Conservation (phyloP, 2,329 filamentous ascomycete species). For the Talaromyces sp. region DNA sequence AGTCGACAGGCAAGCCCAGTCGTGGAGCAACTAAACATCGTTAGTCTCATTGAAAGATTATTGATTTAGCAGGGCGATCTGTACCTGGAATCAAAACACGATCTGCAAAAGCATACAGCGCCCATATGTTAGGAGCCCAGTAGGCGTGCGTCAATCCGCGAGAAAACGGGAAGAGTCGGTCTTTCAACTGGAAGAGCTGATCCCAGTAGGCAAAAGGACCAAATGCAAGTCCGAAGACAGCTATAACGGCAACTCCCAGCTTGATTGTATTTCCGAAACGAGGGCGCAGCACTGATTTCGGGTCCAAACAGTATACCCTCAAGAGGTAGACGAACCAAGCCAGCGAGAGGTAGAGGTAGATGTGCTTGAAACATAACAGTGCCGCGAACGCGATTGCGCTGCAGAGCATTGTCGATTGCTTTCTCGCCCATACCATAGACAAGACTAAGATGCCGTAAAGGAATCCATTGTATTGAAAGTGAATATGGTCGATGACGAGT, state of each 20-base stretch:
- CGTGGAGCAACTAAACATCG: constrained; percentile 69
- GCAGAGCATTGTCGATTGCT: constrained; percentile 68
- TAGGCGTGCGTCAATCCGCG: constrained; percentile 94
- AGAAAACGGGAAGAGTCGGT: constrained; percentile 88
- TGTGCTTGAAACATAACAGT: constrained; percentile 93
- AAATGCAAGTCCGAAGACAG: constrained; percentile 76
- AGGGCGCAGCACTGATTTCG: constrained; percentile 72
- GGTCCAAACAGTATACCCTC: constrained; percentile 81
- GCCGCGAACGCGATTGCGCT: constrained; percentile 82
- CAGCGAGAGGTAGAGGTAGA: constrained; percentile 92
- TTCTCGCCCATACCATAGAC: constrained; percentile 79
- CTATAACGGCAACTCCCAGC: constrained; percentile 69
- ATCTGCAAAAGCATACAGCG: constrained; percentile 90
- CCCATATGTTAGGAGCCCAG: constrained; percentile 97
- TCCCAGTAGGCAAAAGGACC: constrained; percentile 80
- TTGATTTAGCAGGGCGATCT: constrained; percentile 30
- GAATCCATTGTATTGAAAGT: constrained; percentile 98
- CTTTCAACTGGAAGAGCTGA: constrained; percentile 80
- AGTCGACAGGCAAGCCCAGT: constrained; percentile 70
- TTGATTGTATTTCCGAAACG: constrained; percentile 78
- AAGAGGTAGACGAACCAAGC: constrained; percentile 94
- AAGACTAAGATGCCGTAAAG: constrained; percentile 88
- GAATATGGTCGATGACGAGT: constrained; percentile 95
- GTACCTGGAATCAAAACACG: constrained; percentile 76
- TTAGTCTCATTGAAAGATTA: constrained; percentile 7